These are phyloP conservation scores for Bromus sterilis DNA, from an alignment of 176 grass and related monocot species.

Conservation along the genomic window DNA sequence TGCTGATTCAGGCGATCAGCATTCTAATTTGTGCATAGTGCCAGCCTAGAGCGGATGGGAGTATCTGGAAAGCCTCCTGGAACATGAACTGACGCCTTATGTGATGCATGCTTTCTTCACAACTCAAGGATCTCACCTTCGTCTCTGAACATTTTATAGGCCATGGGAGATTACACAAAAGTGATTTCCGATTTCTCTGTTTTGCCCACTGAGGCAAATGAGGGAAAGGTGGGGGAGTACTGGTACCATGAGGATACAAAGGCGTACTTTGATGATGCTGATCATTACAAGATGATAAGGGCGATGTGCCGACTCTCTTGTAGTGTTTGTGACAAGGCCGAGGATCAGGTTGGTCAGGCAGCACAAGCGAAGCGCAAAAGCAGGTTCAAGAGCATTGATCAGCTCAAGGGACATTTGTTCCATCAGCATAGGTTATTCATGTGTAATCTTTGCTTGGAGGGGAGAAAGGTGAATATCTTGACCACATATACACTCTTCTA, in stretches of 20 bases:
- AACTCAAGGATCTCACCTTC: not conserved
- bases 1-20: not conserved
- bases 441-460: slow-evolving; percentile 92
- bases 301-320: slow-evolving; percentile 97
- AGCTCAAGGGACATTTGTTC: slow-evolving; percentile 87
- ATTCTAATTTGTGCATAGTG: not conserved
- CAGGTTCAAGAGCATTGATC: slow-evolving; percentile 82
- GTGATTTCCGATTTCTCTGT: slow-evolving; percentile 76
- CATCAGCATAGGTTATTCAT: slow-evolving; percentile 68
- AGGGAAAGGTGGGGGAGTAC: slow-evolving; percentile 68
- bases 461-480: slow-evolving; percentile 68
- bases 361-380: slow-evolving; percentile 55
- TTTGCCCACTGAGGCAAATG: slow-evolving; percentile 31
- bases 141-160: slow-evolving; percentile 30
- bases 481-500: not conserved
- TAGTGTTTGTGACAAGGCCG: slow-evolving; percentile 78
- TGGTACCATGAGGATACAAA: slow-evolving; percentile 96
- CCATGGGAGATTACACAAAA: slow-evolving; percentile 81
- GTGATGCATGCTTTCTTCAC: not conserved
- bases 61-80: not conserved
- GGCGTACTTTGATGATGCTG: slow-evolving; percentile 72
- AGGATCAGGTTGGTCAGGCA: slow-evolving; percentile 38
- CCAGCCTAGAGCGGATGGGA: not conserved
- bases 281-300: slow-evolving; percentile 88
- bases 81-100: not conserved